Base-by-base conservation (phyloP, 1,284 basidiomycete species). In the Leccinum solheimii region DNA sequence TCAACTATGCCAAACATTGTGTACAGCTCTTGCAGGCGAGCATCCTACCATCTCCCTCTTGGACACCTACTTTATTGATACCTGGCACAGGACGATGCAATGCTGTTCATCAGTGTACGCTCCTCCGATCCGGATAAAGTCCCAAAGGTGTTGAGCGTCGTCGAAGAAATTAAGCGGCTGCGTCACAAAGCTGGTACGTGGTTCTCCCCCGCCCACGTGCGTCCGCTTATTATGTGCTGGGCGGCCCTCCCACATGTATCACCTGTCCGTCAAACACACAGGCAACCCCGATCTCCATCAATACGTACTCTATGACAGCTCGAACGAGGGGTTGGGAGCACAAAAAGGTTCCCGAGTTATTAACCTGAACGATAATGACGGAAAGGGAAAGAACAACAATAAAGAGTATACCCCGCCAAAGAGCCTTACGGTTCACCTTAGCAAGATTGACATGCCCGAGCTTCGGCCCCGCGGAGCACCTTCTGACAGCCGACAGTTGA, bases 401-500 rank as follows among this genome's bases (percentile, higher is more conserved):
- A 80, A 80, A 64, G 71, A 62, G 8, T 91, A 92, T 69, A 76
- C 77, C 10, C 88, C 91, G 3, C 90, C 90, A 0, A 79, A 79
- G 48, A 86, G 81, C 64, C 79, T 93, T 1, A 81, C 80, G 0
- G 80, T 92, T 5, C 90, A 92, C 73, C 76, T 94, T 14, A 90
- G 88, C 78, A 93, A 93, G 79, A 91, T 93, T 55, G 80, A 86
- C 27, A 91, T 94, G 82, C 91, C 91, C 0, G 91, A 93, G 70
- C 80, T 93, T 8, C 81, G 83, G 63, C 90, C 90, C 2, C 82
- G 71, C 53, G 45, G 64, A 1, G 19, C 55, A 14, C 34, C 55
- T 2, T 30, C 26, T 23, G 45, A 56, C n/a, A 32, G 53, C 45
- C 53, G 14, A 10, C 58, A 48, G 11, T 50, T 14, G 45, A 11